Conservation (phyloP, 2,329 filamentous ascomycete species). For the Colletotrichum noveboracense region DNA sequence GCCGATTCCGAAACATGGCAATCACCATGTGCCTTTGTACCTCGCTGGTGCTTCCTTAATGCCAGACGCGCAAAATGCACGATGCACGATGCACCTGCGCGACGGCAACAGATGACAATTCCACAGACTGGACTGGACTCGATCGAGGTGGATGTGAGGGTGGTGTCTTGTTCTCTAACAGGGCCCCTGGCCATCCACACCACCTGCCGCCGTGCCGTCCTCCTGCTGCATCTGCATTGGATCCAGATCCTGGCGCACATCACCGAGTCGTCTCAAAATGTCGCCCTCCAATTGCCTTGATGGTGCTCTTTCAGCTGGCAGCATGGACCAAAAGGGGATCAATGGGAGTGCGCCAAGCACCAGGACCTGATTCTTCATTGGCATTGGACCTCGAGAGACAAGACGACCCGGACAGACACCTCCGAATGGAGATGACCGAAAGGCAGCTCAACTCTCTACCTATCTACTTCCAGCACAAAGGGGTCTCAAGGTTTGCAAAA, state of each 20-base stretch:
- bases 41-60: not conserved
- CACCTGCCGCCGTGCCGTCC: not conserved
- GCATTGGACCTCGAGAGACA: not conserved
- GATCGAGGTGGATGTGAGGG: not conserved
- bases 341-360: not conserved
- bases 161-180: not conserved
- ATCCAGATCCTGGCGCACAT: conserved; percentile 13
- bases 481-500: not conserved
- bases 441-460: not conserved
- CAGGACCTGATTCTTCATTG: not conserved
- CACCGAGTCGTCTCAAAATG: not conserved
- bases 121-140: not conserved
- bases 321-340: not conserved
- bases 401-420: not conserved
- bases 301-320: not conserved
- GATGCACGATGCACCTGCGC: not conserved
- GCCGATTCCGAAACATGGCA: not conserved
- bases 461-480: not conserved
- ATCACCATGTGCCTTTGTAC: not conserved
- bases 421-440: not conserved
- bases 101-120: not conserved
- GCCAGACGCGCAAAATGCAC: not conserved
- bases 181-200: not conserved
- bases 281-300: not conserved
- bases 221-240: not conserved